Conservation (phyloP, 305 asterid genomes). For the Solanum hybrid region DNA sequence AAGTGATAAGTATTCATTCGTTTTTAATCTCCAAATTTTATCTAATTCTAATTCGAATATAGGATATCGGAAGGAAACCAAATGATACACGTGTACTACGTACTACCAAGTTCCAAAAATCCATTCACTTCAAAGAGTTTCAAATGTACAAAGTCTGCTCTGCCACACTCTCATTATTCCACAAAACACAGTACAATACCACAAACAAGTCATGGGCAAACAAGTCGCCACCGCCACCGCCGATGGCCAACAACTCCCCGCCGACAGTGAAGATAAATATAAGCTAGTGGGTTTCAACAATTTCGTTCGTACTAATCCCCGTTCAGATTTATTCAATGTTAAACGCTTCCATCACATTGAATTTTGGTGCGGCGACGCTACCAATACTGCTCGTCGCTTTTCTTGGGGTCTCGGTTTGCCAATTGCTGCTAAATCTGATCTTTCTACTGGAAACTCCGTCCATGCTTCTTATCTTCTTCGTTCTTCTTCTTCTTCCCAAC, state of each 20-base stretch:
- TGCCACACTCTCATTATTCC: background rate
- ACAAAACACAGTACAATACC: background rate
- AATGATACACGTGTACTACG: background rate
- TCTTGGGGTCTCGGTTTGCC: conserved; percentile 93
- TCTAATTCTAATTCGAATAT: background rate
- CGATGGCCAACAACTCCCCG: background rate
- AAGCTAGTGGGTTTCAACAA: conserved; percentile 55
- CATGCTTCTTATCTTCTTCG: conserved; percentile 88
- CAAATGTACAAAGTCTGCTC: background rate
- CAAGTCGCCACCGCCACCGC: background rate
- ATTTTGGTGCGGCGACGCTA: conserved; percentile 89
- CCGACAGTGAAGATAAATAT: conserved; percentile 9
- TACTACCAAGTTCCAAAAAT: background rate
- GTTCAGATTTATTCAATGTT: conserved; percentile 53
- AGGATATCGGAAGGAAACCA: background rate
- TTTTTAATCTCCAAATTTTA: too few relatives aligned
- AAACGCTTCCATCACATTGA: conserved; percentile 80
- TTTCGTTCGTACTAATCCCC: conserved; percentile 47
- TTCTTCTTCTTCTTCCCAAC: conserved; percentile 59
- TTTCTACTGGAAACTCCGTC: conserved; percentile 77
- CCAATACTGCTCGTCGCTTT: conserved; percentile 66
- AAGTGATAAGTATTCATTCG: too few relatives aligned
- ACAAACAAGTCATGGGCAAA: conserved; percentile 3
- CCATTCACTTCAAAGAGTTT: background rate
- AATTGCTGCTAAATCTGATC: conserved; percentile 69